phyloP scores from a whole-genome alignment of 495 filamentous ascomycete genomes.

The Jackrogersella multiformis region DNA sequence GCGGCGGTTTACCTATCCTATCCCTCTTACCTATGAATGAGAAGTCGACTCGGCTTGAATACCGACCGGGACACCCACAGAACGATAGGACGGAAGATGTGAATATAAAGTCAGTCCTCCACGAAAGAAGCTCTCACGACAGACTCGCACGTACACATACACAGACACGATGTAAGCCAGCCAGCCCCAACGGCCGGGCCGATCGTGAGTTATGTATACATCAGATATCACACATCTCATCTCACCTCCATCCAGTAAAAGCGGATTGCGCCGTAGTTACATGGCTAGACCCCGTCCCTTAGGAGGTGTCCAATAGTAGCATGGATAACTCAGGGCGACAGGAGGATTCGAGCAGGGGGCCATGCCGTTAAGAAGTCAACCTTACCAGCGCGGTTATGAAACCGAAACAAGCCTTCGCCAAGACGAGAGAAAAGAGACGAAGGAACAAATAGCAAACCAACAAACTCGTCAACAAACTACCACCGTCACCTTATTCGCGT shows the following conservation, averaged over 20 bases:
- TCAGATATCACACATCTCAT: conserved; percentile 3
- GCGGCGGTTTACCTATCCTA: too few species aligned
- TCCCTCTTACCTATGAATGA: conserved; percentile 4
- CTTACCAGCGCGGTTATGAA: conserved; percentile 24
- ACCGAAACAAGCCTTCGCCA: conserved; percentile 38
- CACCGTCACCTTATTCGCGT: too few species aligned
- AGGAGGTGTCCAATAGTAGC: too few species aligned
- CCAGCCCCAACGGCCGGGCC: not conserved
- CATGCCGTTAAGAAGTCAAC: conserved; percentile 10
- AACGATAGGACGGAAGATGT: not conserved
- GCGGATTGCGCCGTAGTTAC: not conserved
- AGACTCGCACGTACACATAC: not conserved
- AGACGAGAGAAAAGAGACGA: too few species aligned
- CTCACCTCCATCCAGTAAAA: conserved; percentile 5
- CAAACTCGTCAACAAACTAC: too few species aligned
- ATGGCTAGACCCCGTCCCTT: not conserved
- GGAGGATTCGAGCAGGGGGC: conserved; percentile 37
- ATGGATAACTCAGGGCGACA: not conserved
- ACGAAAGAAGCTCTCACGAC: conserved; percentile 13
- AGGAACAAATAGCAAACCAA: not conserved
- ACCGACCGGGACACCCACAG: conserved; percentile 24
- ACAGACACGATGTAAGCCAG: not conserved
- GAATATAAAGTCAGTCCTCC: conserved; percentile 11
- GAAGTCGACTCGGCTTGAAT: conserved; percentile 9
- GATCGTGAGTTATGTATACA: conserved; percentile 5